Conservation (phyloP, 352 stramenopile species). For the Pilasporangium apinafurcum region DNA sequence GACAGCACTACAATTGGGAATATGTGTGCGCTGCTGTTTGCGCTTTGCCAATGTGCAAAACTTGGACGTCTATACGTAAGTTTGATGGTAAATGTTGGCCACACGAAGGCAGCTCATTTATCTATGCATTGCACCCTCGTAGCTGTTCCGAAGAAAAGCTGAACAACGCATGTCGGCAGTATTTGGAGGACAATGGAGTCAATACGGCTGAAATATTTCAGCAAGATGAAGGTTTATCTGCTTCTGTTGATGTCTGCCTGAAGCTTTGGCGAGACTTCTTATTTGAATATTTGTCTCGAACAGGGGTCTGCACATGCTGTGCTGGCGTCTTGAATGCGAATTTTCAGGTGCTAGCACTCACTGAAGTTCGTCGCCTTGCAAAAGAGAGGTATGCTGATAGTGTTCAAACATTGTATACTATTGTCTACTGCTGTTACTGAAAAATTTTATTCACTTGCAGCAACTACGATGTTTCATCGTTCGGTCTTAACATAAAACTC, state of each 20-base stretch:
- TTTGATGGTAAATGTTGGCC: too few relatives aligned
- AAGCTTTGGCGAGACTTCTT: neutral
- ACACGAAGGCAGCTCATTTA: neutral
- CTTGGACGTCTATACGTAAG: conserved; percentile 44
- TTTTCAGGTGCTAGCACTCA: conserved; percentile 40
- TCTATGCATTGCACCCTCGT: neutral
- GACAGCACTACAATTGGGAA: conserved; percentile 10
- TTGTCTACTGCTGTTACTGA: neutral
- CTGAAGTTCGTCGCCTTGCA: conserved; percentile 25
- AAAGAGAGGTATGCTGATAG: conserved; percentile 17
- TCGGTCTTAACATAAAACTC: conserved; percentile 78
- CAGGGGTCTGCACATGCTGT: conserved; percentile 57
- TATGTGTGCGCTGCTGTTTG: conserved; percentile 68
- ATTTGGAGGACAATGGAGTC: neutral
- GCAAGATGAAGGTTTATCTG: too few relatives aligned
- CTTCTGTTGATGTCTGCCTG: too few relatives aligned
- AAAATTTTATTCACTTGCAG: conserved; percentile 7
- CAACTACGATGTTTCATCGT: conserved; percentile 58
- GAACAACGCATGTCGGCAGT: conserved; percentile 5
- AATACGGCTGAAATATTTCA: too few relatives aligned
- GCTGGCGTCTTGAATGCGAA: conserved; percentile 44
- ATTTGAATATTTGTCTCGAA: neutral
- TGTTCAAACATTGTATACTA: neutral
- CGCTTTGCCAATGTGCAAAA: conserved; percentile 50
- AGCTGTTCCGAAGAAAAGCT: conserved; percentile 27